Evolutionary conservation across 805 yeast genomes (phyloP).

Genomic region (Cyberlindnera subsufficiens): DNA sequence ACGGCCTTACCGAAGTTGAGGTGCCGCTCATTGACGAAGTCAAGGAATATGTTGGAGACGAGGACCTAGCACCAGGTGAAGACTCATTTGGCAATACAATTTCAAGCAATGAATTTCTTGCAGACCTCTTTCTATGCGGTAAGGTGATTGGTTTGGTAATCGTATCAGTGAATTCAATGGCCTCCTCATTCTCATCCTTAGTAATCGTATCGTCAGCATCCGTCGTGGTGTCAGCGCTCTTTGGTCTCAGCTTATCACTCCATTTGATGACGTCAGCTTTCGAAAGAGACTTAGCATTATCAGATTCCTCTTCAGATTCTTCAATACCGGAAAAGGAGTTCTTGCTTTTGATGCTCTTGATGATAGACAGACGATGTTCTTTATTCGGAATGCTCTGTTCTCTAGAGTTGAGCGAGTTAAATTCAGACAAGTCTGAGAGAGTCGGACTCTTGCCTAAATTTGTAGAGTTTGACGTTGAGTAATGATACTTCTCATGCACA

Average conservation of each 20-base stretch:
- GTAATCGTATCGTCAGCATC: neutral
- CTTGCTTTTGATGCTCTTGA: conserved; percentile 3
- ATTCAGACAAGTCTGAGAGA: conserved; percentile 23
- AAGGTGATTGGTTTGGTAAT: conserved; percentile 15
- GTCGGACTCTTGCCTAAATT: conserved; percentile 24
- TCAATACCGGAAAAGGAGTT: conserved; percentile 12
- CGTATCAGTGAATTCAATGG: conserved; percentile 13
- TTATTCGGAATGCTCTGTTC: conserved; percentile 1
- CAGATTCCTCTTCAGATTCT: conserved; percentile 17
- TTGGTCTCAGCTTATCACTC: conserved; percentile 16
- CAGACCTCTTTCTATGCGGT: conserved; percentile 7
- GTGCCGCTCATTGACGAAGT: conserved; percentile 13
- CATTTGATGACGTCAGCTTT: conserved; percentile 19
- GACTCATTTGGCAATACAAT: conserved; percentile 18
- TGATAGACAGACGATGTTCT: conserved; percentile 2
- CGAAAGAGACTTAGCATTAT: conserved; percentile 6
- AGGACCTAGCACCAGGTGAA: conserved; percentile 16
- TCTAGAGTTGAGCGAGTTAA: conserved; percentile 13
- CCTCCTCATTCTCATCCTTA: conserved; percentile 19
- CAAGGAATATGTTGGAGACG: conserved; percentile 20
- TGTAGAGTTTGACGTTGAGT: conserved; percentile 24
- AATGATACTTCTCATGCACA: conserved; percentile 13
- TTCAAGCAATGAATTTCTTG: conserved; percentile 23
- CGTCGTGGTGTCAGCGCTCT: neutral
- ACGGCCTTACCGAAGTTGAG: conserved; percentile 9